Evolutionary conservation across 1,284 basidiomycete genomes (phyloP).

Genomic region (Quambalaria eucalypti): DNA sequence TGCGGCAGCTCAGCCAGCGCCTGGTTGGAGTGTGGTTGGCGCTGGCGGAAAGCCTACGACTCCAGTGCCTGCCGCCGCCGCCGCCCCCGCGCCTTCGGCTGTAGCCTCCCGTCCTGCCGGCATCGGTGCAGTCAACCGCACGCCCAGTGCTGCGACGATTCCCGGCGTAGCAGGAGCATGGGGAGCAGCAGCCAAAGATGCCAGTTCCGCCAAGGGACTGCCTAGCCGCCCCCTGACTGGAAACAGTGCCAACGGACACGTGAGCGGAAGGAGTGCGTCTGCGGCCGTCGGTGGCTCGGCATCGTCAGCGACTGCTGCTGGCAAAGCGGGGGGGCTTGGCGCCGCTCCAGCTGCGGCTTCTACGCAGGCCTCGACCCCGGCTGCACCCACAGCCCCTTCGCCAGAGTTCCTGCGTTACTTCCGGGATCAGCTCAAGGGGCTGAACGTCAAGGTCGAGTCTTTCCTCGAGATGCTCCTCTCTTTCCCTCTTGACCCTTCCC

Average conservation of each 20-base stretch:
- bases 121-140: neutral
- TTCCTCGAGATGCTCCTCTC: constrained; percentile 48
- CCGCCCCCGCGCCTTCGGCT: constrained; percentile 32
- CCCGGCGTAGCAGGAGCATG: neutral
- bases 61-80: constrained; percentile 33
- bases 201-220: constrained; percentile 48
- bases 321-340: too few species aligned
- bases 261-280: too few species aligned
- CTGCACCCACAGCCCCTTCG: constrained; percentile 63
- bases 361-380: constrained; percentile 33
- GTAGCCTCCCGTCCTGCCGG: constrained; percentile 2
- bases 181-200: constrained; percentile 13
- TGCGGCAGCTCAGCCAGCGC: constrained; percentile 29
- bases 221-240: too few species aligned
- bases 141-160: neutral
- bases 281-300: too few species aligned
- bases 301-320: too few species aligned
- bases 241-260: too few species aligned
- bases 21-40: constrained; percentile 78
- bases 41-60: constrained; percentile 59
- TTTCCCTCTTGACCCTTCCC: constrained; percentile 44
- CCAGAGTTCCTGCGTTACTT: constrained; percentile 86
- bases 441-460: constrained; percentile 58
- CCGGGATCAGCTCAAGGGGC: constrained; percentile 73
- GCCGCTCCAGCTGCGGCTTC: constrained; percentile 49